A percentile compares a stretch with the other conserved stretches of the same genome.
phyloP scores from a whole-genome alignment of 768 basidiomycete genomes.

The Xerocomus potaroensis region DNA sequence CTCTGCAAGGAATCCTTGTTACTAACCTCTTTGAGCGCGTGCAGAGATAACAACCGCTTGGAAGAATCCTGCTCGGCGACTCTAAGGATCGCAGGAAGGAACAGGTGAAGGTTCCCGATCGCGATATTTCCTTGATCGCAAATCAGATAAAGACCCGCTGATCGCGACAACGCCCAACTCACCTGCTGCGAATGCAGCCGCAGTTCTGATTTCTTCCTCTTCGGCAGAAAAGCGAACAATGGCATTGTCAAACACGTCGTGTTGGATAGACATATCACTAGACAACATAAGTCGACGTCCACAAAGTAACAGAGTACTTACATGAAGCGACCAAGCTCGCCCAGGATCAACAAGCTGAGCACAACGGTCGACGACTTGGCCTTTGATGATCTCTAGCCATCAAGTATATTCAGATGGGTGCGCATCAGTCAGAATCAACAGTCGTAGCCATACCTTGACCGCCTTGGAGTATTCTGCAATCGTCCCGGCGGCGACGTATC shows the following conservation, averaged over 20 bases:
- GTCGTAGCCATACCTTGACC: conserved; percentile 56
- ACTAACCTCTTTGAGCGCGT: conserved; percentile 87
- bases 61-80: conserved; percentile 70
- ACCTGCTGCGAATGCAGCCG: conserved; percentile 94
- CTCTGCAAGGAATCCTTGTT: neutral
- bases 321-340: conserved; percentile 92
- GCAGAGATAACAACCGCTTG: conserved; percentile 80
- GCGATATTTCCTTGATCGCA: conserved; percentile 79
- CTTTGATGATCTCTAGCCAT: conserved; percentile 47
- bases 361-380: conserved; percentile 65
- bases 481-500: conserved; percentile 71
- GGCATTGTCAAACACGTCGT: conserved; percentile 70
- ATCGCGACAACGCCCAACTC: conserved; percentile 15
- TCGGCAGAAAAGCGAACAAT: conserved; percentile 73
- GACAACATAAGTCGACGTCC: conserved; percentile 4
- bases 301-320: conserved; percentile 29
- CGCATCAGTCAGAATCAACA: neutral
- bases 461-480: conserved; percentile 82
- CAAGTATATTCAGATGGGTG: neutral
- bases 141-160: neutral
- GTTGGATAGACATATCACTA: conserved; percentile 84
- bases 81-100: conserved; percentile 81
- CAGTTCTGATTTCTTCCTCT: conserved; percentile 82
- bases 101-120: conserved; percentile 85
- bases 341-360: conserved; percentile 82